phyloP scores from a whole-genome alignment of 495 filamentous ascomycete genomes.

The Corynascus novoguineensis region DNA sequence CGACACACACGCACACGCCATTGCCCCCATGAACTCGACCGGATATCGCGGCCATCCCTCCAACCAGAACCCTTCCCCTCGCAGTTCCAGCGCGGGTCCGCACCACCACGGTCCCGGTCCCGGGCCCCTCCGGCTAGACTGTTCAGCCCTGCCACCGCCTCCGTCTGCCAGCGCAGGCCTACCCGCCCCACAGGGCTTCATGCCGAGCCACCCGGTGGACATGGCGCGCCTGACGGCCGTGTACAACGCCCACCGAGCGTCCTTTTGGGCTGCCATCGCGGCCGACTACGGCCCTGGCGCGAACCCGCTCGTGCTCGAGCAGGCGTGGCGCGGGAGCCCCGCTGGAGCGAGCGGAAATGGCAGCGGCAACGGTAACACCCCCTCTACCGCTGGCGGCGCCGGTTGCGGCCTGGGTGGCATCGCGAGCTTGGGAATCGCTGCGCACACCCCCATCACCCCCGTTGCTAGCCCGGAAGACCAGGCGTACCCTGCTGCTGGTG shows the following conservation, averaged over 20 bases:
- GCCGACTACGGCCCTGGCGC: constrained; percentile 61
- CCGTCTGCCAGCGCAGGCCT: constrained; percentile 27
- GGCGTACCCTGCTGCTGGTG: constrained; percentile 18
- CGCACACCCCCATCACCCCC: constrained; percentile 43
- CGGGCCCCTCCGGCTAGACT: constrained; percentile 47
- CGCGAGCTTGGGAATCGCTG: constrained; percentile 19
- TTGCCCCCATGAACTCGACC: constrained; percentile 24
- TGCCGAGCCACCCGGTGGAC: constrained; percentile 48
- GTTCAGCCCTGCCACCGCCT: constrained; percentile 37
- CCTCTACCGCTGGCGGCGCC: constrained; percentile 17
- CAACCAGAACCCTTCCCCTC: constrained; percentile 23
- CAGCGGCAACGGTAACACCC: no score
- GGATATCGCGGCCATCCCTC: constrained; percentile 30
- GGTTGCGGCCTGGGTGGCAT: not conserved
- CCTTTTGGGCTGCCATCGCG: constrained; percentile 69
- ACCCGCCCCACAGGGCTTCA: constrained; percentile 12
- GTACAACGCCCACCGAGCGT: constrained; percentile 61
- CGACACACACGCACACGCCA: constrained; percentile 32
- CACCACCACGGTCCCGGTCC: constrained; percentile 19
- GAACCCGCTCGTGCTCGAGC: constrained; percentile 59
- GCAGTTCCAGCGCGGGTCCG: constrained; percentile 17
- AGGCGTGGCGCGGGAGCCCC: constrained; percentile 56
- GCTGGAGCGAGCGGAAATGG: no score
- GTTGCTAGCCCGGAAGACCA: constrained; percentile 42
- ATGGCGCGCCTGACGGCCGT: constrained; percentile 60